A percentile compares a stretch with the other conserved stretches of the same genome.
Conservation (phyloP, 1,139 yeast species). For the Suhomyces atakaporum region DNA sequence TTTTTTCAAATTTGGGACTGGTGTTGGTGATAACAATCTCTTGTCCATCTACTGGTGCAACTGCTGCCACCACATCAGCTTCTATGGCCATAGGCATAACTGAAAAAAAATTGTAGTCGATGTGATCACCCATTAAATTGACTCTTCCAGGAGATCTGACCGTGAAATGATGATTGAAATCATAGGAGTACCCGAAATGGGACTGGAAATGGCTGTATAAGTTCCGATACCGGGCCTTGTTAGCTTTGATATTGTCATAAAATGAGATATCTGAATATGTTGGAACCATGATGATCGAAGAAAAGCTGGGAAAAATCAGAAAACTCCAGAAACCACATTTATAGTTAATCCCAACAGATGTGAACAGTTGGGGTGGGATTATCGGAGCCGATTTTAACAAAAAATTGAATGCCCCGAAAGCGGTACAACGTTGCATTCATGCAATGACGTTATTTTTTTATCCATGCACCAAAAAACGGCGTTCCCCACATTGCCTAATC, state of each 20-base stretch:
- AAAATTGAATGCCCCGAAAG: no score
- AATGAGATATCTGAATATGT: constrained; percentile 36
- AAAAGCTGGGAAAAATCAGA: no score
- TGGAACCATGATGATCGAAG: constrained; percentile 27
- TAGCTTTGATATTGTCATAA: constrained; percentile 32
- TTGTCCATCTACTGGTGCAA: constrained; percentile 28
- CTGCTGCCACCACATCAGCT: constrained; percentile 63
- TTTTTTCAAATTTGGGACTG: constrained; percentile 29
- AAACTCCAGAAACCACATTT: not conserved
- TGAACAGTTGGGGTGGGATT: not conserved
- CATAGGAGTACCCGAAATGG: constrained; percentile 27
- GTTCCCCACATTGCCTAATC: no score
- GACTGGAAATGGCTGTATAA: no score
- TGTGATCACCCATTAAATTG: constrained; percentile 74
- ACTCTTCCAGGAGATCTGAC: constrained; percentile 76
- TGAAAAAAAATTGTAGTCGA: constrained; percentile 68
- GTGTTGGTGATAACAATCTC: constrained; percentile 48
- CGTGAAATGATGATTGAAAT: constrained; percentile 41
- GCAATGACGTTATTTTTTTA: no score
- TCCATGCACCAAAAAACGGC: no score
- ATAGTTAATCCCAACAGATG: no score
- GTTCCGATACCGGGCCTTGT: constrained; percentile 28
- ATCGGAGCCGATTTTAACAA: no score
- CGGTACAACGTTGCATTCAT: no score
- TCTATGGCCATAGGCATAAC: constrained; percentile 80